Percentiles rank a stretch among this genome's conserved stretches.
phyloP scores from a whole-genome alignment of 2,329 filamentous ascomycete species.

The Exophiala xenobiotica region DNA sequence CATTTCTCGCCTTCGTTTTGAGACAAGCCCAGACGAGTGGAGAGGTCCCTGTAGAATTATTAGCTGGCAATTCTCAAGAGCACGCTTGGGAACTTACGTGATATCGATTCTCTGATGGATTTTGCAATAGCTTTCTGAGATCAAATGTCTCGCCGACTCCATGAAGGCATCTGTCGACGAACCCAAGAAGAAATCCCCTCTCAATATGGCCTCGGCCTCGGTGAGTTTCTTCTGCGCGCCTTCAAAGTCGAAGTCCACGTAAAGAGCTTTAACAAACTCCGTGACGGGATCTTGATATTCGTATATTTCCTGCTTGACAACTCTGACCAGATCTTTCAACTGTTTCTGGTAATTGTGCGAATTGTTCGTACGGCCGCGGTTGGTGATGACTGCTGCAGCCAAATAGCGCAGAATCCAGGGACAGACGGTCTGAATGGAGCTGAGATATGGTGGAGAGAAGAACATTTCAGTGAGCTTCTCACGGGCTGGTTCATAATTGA shows the following conservation, averaged over 20 bases:
- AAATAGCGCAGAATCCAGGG: conserved; percentile 96
- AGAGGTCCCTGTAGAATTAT: conserved; percentile 65
- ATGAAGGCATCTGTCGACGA: conserved; percentile 84
- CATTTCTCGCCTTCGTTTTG: conserved; percentile 98
- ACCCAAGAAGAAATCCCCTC: conserved; percentile 92
- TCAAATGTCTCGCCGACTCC: conserved; percentile 89
- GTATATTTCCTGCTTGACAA: conserved; percentile 95
- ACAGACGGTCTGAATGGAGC: conserved; percentile 97
- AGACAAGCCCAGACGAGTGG: conserved; percentile 83
- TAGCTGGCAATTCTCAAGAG: conserved; percentile 25
- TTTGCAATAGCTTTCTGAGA: conserved; percentile 99
- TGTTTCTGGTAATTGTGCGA: conserved; percentile 92
- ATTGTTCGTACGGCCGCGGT: conserved; percentile 78
- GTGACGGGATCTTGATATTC: conserved; percentile 96
- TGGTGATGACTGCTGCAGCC: conserved; percentile 90
- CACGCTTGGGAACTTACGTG: conserved; percentile 54
- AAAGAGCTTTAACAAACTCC: conserved; percentile 92
- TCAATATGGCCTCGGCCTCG: conserved; percentile 86
- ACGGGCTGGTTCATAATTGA: conserved; percentile 91
- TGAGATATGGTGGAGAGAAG: conserved; percentile 97
- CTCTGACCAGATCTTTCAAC: conserved; percentile 92
- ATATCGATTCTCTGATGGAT: conserved; percentile 99
- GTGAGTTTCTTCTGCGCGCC: conserved; percentile 87
- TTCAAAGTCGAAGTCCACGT: conserved; percentile 96
- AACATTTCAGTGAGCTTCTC: conserved; percentile 92